Conservation (phyloP, 164 flowering plant genomes). For the Euptelea pleiosperma region DNA sequence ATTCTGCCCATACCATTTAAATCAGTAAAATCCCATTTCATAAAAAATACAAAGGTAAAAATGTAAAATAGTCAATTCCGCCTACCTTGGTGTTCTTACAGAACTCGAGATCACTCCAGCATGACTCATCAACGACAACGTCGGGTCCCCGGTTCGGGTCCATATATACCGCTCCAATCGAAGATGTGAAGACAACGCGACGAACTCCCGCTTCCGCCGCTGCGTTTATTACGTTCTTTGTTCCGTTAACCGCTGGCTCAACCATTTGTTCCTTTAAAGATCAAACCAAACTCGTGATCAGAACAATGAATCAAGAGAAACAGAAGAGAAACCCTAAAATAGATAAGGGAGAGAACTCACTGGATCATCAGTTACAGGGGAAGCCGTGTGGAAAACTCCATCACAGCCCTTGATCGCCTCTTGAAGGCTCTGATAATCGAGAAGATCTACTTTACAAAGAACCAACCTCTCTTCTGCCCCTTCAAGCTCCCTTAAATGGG, state of each 20-base stretch:
- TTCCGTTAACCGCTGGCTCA: slow-evolving; percentile 85
- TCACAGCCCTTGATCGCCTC: slow-evolving; percentile 69
- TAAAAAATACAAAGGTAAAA: no score
- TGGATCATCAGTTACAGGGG: slow-evolving; percentile 87
- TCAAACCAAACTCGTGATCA: no score
- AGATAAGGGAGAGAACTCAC: slow-evolving; percentile 47
- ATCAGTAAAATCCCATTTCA: no score
- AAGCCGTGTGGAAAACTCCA: slow-evolving; percentile 90
- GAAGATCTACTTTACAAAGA: slow-evolving; percentile 65
- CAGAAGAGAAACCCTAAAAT: no score
- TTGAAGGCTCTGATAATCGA: slow-evolving; percentile 53
- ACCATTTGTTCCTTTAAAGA: slow-evolving; percentile 88
- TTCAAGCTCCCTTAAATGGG: slow-evolving; percentile 65
- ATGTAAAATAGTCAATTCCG: no score
- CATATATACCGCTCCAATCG: slow-evolving; percentile 86
- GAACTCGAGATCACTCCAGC: slow-evolving; percentile 92
- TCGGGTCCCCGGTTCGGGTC: slow-evolving; percentile 74
- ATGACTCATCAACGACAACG: slow-evolving; percentile 69
- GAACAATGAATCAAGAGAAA: no score
- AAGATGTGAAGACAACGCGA: slow-evolving; percentile 80
- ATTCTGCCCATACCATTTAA: no score
- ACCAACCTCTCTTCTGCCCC: slow-evolving; percentile 63
- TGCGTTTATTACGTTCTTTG: slow-evolving; percentile 68
- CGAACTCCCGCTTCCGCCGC: slow-evolving; percentile 70
- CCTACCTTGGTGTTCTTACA: slow-evolving; percentile 86